Percentiles rank a stretch among this genome's conserved stretches.
These are phyloP conservation scores for Thalassiosira exigua DNA, from an alignment of 352 stramenopile genomes.

Conservation along the genomic window DNA sequence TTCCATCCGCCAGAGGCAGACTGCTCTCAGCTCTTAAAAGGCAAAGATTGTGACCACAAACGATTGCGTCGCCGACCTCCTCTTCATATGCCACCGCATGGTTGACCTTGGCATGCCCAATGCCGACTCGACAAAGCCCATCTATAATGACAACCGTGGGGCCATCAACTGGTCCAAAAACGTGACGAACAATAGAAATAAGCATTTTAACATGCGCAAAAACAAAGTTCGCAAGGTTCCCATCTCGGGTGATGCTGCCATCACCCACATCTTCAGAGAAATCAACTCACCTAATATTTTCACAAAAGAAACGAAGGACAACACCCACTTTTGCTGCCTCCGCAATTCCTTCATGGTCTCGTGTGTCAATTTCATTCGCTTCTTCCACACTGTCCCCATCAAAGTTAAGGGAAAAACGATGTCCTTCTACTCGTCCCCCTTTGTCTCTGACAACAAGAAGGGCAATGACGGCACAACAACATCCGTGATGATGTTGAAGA, in stretches of 20 bases:
- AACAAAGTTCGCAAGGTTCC: not conserved
- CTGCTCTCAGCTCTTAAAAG: conserved; percentile 44
- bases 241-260: not conserved
- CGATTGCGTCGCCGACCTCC: conserved; percentile 12
- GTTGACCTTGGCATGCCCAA: not conserved
- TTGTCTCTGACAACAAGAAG: no score
- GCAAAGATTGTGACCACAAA: conserved; percentile 45
- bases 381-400: not conserved
- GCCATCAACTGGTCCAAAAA: conserved; percentile 22
- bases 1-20: conserved; percentile 28
- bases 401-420: no score
- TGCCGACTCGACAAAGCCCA: not conserved
- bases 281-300: not conserved
- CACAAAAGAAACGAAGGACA: conserved; percentile 2
- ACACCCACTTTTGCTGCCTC: not conserved
- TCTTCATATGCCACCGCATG: not conserved
- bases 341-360: conserved; percentile 1
- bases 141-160: conserved; percentile 51
- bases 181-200: conserved; percentile 19
- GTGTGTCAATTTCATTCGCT: not conserved
- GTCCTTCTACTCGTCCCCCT: no score
- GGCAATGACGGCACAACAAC: no score
- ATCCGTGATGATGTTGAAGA: no score
- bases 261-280: not conserved
- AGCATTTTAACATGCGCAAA: conserved; percentile 33